A percentile compares a stretch with the other conserved stretches of the same genome.
Evolutionary conservation across 805 yeast species (phyloP).

Genomic region (Starmerella potacharoeniae): DNA sequence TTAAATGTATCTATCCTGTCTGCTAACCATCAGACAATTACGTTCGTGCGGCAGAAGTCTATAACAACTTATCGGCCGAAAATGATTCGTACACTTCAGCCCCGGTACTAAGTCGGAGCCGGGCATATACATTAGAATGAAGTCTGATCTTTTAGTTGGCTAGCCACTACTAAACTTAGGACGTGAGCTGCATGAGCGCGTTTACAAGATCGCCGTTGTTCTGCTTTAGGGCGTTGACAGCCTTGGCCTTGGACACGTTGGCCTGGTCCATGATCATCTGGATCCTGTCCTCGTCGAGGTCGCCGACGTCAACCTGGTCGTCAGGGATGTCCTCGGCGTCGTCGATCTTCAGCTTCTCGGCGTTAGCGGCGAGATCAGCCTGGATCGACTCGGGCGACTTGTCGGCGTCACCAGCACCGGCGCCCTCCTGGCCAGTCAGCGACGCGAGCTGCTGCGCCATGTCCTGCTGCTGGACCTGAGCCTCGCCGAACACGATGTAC

Average conservation of each 20-base stretch:
- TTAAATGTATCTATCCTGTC: too few relatives aligned
- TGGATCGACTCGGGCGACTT: conserved; percentile 25
- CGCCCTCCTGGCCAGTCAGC: conserved; percentile 31
- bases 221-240: conserved; percentile 77
- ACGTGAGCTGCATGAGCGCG: conserved; percentile 62
- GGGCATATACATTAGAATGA: too few relatives aligned
- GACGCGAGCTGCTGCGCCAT: conserved; percentile 64
- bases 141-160: too few relatives aligned
- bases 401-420: conserved; percentile 35
- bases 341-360: conserved; percentile 23
- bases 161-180: conserved; percentile 17
- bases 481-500: conserved; percentile 95
- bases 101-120: too few relatives aligned
- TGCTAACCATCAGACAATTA: too few relatives aligned
- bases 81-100: too few relatives aligned
- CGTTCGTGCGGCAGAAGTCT: too few relatives aligned
- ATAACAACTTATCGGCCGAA: too few relatives aligned
- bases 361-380: conserved; percentile 29
- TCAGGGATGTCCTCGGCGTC: conserved; percentile 46
- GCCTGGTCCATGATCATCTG: conserved; percentile 86
- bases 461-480: conserved; percentile 73
- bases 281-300: conserved; percentile 70
- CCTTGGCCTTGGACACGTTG: conserved; percentile 77
- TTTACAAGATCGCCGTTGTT: conserved; percentile 92
- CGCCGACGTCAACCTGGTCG: conserved; percentile 73